These are phyloP conservation scores for Phytophthora pisi DNA, from an alignment of 352 stramenopile species.

Conservation along the genomic window DNA sequence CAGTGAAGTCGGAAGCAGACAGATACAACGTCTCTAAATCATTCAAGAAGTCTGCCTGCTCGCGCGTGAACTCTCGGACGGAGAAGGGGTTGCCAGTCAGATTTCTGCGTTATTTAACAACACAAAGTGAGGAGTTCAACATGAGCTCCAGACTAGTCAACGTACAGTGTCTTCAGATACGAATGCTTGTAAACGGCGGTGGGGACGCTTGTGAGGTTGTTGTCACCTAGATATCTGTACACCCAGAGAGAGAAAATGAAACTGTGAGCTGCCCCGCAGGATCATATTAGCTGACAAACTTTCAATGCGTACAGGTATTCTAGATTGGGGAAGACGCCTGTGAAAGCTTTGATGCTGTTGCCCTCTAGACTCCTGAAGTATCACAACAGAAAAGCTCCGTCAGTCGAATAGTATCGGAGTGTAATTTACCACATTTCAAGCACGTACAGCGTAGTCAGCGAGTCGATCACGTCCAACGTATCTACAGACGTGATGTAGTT, in stretches of 20 bases:
- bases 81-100: constrained; percentile 47
- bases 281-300: no score
- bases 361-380: constrained; percentile 44
- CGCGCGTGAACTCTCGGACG: constrained; percentile 40
- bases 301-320: constrained; percentile 41
- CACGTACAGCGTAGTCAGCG: constrained; percentile 30
- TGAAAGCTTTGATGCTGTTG: constrained; percentile 59
- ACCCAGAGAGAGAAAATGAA: background rate
- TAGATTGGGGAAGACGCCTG: constrained; percentile 50
- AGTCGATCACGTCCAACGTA: constrained; percentile 26
- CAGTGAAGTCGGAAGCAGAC: constrained; percentile 37
- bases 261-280: background rate
- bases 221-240: constrained; percentile 47
- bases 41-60: constrained; percentile 34
- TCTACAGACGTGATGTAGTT: constrained; percentile 40
- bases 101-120: constrained; percentile 8
- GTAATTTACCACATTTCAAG: background rate
- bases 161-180: constrained; percentile 46
- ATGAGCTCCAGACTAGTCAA: background rate
- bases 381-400: background rate
- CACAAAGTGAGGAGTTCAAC: no score
- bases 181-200: constrained; percentile 50
- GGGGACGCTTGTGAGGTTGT: constrained; percentile 55
- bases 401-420: background rate
- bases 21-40: constrained; percentile 37